Base-by-base conservation (phyloP, 306 rosid genomes). In the Amphicarpaea edgeworthii region DNA sequence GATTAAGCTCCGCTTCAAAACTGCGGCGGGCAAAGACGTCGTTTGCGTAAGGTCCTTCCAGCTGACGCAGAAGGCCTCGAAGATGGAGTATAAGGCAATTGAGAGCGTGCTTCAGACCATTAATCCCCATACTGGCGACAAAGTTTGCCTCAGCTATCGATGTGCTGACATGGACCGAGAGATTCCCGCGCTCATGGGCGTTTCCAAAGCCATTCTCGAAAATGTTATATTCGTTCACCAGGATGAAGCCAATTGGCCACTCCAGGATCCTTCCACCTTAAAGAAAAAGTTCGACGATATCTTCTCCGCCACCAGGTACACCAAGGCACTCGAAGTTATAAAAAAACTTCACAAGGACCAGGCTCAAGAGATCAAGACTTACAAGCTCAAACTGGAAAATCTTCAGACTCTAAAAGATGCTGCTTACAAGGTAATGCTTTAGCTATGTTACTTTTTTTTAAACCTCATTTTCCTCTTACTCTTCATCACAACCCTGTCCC, bases 211-310 rank as follows among this genome's bases (percentile, higher is more conserved):
- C 73, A 78, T 95, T 76, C 82, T 95, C 49, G 98, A 95, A 80
- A 95, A 92, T 70, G 98, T 95, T 34, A 87, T 95, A 67, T 95
- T 95, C 63, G 97, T 87, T 66, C 98, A 95, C 83, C 98, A 95
- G 79, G 98, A 95, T 77, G 98, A 95, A 86, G 98, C 98, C 17
- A 95, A 95, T 74, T 95, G 98, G 98, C 98, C 97, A n/a, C 77
- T 95, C 63, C 98, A 95, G 80, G 98, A 95, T 83, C 87, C 97
- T 84, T 95, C 98, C 63, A 92, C 98, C 0, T 73, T 95, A 34
- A 95, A 95, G 85, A 95, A 95, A 73, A 95, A 95, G 81, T 95
- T 95, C 53, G 97, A 95, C 20, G 98, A 95, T 67, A 95, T 92
- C 83, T 95, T 95, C 78, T 95, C 98, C 8, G 97, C 98, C 3